Evolutionary conservation across 768 basidiomycete genomes (phyloP), one percentile per base, ranked within the genome.

Genomic region (Boletus rex-veris): DNA sequence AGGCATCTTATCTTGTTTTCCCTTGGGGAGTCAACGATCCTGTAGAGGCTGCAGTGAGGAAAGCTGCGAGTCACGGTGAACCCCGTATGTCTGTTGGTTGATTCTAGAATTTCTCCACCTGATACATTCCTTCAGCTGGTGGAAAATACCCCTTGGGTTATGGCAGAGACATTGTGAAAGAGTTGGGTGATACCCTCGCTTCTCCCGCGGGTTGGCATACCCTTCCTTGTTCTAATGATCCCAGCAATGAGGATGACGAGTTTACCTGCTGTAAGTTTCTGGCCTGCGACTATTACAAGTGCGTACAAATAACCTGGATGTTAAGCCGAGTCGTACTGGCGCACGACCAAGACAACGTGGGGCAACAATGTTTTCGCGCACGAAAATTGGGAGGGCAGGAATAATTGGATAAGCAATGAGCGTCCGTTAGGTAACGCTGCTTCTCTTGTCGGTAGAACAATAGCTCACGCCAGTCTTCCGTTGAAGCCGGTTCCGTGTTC

Each of bases 331-430:
- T 64, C 71, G 10, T 74, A 76, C 58, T 84, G 74, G 71, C 75
- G 76, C 51, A 88, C 88, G 66, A 88, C 84, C 33, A 85, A 87
- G 18, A 90, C 86, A 1, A 97, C 92, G 0, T 87, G 82, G 79
- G 92, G 90, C 50, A 92, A 93, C 76, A 93, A 93, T 58, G 88
- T 92, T 54, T 92, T 94, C 61, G 90, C 94, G 1, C 96, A 98
- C 60, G 96, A 98, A 80, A 91, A 95, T 70, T 92, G 88, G 85
- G 82, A 85, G 49, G 91, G 91, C 35, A 77, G 73, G 64, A 85
- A 84, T 60, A 49, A 60, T 3, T 93, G 78, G 77, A 66, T 85
- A 19, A 53, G 76, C 63, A 97, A 97, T 72, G 84, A 84, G 65
- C 89, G 96, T 49, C 94, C 96, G 0, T 79, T 84, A 52, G 89